Conservation (phyloP, 2,329 filamentous ascomycete genomes). For the Dactylellina sp. region DNA sequence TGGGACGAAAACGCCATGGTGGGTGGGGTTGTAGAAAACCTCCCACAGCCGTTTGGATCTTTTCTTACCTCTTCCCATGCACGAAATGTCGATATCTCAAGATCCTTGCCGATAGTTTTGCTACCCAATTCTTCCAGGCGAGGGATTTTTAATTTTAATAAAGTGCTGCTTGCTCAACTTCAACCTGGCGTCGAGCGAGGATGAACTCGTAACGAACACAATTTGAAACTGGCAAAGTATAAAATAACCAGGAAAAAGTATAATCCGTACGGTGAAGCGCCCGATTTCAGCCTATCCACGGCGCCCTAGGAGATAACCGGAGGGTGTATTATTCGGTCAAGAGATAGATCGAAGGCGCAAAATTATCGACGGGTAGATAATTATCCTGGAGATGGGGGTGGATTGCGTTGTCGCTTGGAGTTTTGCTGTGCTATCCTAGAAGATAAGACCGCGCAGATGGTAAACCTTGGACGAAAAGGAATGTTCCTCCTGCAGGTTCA, state of each 20-base stretch:
- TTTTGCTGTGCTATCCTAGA: conserved; percentile 34
- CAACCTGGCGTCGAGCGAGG: conserved; percentile 31
- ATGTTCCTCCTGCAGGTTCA: conserved; percentile 15
- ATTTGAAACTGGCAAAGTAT: conserved; percentile 17
- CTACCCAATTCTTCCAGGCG: conserved; percentile 49
- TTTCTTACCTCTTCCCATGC: conserved; percentile 24
- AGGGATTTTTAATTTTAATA: conserved; percentile 50
- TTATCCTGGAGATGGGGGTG: conserved; percentile 20
- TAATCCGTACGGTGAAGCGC: conserved; percentile 36
- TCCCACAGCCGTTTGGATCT: conserved; percentile 15
- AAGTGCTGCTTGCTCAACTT: conserved; percentile 14
- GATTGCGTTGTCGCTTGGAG: conserved; percentile 41
- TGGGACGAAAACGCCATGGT: conserved; percentile 23
- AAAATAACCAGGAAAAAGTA: conserved; percentile 29
- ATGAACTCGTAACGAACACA: conserved; percentile 26
- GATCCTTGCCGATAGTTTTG: conserved; percentile 29
- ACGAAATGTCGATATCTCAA: conserved; percentile 41
- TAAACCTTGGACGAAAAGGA: no score
- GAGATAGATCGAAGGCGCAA: conserved; percentile 11
- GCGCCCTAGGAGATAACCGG: conserved; percentile 16
- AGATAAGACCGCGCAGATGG: not conserved
- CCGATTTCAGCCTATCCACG: conserved; percentile 40
- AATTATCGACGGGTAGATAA: conserved; percentile 30
- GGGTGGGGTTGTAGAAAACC: conserved; percentile 20
- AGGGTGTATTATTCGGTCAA: conserved; percentile 10